A percentile compares a stretch with the other conserved stretches of the same genome.
Conservation (phyloP, 352 stramenopile genomes). For the Aphanomyces astaci region DNA sequence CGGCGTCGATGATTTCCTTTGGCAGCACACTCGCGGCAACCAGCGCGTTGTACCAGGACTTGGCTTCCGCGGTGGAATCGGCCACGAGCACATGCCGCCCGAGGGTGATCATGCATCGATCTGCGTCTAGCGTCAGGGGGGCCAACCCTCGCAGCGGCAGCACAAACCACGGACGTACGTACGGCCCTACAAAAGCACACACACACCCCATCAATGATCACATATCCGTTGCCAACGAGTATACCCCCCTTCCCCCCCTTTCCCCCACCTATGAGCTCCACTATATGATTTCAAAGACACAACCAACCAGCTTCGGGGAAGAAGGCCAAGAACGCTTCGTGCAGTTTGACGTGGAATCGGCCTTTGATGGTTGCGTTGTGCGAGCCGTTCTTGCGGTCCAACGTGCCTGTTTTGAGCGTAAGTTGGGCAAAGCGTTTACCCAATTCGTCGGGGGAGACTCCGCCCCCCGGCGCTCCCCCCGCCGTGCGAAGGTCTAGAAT, state of each 20-base stretch:
- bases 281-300: too few species aligned
- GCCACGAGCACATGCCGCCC: conserved; percentile 54
- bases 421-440: conserved; percentile 59
- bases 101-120: conserved; percentile 55
- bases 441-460: conserved; percentile 54
- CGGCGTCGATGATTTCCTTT: conserved; percentile 61
- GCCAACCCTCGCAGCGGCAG: conserved; percentile 47
- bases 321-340: conserved; percentile 72
- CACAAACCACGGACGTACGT: conserved; percentile 69
- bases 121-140: conserved; percentile 52
- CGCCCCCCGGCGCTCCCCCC: too few species aligned
- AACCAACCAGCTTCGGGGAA: conserved; percentile 64
- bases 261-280: too few species aligned
- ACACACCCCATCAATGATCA: too few species aligned
- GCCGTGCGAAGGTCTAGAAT: conserved; percentile 47
- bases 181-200: neutral
- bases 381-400: conserved; percentile 43
- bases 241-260: too few species aligned
- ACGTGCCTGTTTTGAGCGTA: conserved; percentile 59
- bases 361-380: conserved; percentile 68
- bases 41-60: conserved; percentile 67
- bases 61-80: conserved; percentile 42
- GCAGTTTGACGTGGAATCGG: conserved; percentile 62
- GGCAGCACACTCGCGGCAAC: conserved; percentile 50
- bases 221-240: too few species aligned